Conservation (phyloP, 192 early-diverging fungal genomes). For the Mortierella antarctica region DNA sequence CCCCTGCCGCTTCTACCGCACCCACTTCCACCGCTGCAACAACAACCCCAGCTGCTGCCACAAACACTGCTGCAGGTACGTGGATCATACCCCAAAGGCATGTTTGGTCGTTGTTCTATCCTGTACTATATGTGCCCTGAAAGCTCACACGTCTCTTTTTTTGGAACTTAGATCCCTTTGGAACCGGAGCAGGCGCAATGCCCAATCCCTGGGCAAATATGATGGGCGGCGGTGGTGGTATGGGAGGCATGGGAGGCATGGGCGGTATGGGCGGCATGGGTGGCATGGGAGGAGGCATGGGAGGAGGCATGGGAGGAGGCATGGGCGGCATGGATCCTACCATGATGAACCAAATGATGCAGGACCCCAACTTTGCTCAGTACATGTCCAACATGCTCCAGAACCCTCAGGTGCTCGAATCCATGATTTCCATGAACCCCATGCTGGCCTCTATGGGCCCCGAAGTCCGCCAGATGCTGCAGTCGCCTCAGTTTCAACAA, state of each 20-base stretch:
- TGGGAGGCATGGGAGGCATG: constrained; percentile 56
- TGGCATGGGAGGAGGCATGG: constrained; percentile 68
- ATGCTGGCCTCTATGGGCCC: constrained; percentile 84
- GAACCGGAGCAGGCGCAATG: constrained; percentile 38
- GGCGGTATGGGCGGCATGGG: constrained; percentile 67
- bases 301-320: constrained; percentile 64
- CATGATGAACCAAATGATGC: constrained; percentile 77
- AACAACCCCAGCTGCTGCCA: constrained; percentile 37
- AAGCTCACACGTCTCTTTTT: background rate
- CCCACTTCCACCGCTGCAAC: constrained; percentile 48
- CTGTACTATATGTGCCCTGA: background rate
- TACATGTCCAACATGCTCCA: constrained; percentile 83
- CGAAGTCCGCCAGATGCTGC: constrained; percentile 87
- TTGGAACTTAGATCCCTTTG: constrained; percentile 33
- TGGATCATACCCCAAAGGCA: background rate
- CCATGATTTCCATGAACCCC: constrained; percentile 87
- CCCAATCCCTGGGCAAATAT: constrained; percentile 49
- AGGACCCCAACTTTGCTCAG: constrained; percentile 86
- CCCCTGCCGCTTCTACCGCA: constrained; percentile 44
- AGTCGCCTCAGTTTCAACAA: constrained; percentile 78
- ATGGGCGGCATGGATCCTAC: constrained; percentile 76
- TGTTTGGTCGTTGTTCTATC: background rate
- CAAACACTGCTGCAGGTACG: constrained; percentile 33
- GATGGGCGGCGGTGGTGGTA: constrained; percentile 54
- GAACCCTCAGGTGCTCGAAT: constrained; percentile 89